phyloP scores from a whole-genome alignment of 257 asterid species.

The Ballota nigra region DNA sequence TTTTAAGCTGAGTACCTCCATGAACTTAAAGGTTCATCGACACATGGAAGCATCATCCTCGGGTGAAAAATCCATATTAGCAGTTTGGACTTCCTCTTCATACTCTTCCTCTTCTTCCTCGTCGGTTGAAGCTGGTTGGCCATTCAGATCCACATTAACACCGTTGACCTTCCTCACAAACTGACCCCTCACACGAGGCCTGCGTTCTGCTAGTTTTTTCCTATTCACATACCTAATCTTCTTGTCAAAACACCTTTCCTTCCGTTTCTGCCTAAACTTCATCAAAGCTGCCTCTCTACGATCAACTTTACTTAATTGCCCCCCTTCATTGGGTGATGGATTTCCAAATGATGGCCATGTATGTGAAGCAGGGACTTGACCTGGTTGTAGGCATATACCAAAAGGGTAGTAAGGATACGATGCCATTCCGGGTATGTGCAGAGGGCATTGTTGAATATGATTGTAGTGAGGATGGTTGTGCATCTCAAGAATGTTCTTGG shows the following conservation, averaged over 20 bases:
- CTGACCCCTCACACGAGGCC: constrained; percentile 94
- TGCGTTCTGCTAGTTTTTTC: constrained; percentile 85
- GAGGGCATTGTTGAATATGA: constrained; percentile 58
- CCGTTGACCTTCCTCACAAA: constrained; percentile 90
- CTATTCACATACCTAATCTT: constrained; percentile 88
- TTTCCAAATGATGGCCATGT: constrained; percentile 60
- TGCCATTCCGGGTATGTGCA: constrained; percentile 58
- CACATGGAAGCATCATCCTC: constrained; percentile 40
- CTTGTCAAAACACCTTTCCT: constrained; percentile 93
- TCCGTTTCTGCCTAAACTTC: constrained; percentile 89
- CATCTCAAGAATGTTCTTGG: constrained; percentile 43
- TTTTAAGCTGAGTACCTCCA: constrained; percentile 10
- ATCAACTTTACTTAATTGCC: constrained; percentile 43
- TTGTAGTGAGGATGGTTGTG: constrained; percentile 65
- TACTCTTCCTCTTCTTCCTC: constrained; percentile 48
- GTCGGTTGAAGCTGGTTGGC: constrained; percentile 70
- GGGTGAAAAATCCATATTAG: constrained; percentile 31
- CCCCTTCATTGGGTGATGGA: constrained; percentile 42
- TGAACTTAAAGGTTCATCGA: constrained; percentile 17
- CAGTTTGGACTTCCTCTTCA: constrained; percentile 38
- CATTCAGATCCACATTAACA: constrained; percentile 71
- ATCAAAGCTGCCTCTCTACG: constrained; percentile 90
- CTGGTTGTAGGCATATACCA: constrained; percentile 69
- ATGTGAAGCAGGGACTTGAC: constrained; percentile 62
- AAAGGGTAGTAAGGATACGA: constrained; percentile 65